These are phyloP conservation scores for Conidiobolus incongruus DNA, from an alignment of 371 early-diverging fungal species.

Conservation along the genomic window DNA sequence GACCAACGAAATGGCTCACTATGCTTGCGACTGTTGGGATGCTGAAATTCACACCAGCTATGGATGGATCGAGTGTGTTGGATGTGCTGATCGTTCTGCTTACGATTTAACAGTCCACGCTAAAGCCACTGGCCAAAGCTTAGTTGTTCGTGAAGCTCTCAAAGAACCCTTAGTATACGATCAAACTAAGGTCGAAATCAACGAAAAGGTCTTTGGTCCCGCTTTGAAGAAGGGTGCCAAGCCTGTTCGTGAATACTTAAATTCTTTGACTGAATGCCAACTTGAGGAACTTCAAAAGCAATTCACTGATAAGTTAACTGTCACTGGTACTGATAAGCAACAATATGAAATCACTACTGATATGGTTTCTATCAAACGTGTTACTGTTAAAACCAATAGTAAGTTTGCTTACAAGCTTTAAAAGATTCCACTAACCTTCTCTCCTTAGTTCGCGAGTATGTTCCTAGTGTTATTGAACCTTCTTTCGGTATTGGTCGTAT, in stretches of 20 bases:
- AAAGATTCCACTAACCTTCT: not conserved
- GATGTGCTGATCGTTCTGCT: conserved; percentile 98
- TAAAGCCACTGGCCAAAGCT: conserved; percentile 72
- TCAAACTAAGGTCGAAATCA: conserved; percentile 59
- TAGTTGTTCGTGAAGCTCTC: conserved; percentile 79
- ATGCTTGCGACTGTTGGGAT: conserved; percentile 99
- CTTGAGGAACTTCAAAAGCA: conserved; percentile 30
- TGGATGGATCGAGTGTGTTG: conserved; percentile 99
- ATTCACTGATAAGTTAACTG: conserved; percentile 12
- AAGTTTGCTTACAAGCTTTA: conserved; percentile 7
- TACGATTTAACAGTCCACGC: conserved; percentile 95
- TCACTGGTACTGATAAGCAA: conserved; percentile 26
- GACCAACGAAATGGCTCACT: conserved; percentile 99
- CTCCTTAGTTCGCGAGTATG: conserved; percentile 72
- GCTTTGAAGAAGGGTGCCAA: conserved; percentile 82
- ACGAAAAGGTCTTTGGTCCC: conserved; percentile 86
- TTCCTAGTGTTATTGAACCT: conserved; percentile 99
- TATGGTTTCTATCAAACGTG: conserved; percentile 45
- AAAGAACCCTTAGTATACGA: conserved; percentile 62
- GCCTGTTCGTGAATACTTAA: conserved; percentile 56
- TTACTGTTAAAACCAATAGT: conserved; percentile 59
- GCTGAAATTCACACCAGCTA: conserved; percentile 84
- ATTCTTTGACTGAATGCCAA: conserved; percentile 28
- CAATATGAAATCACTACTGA: conserved; percentile 41
- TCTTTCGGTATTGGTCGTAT: conserved; percentile 99